phyloP scores from a whole-genome alignment of 1,139 yeast species.

The Taphrina communis region DNA sequence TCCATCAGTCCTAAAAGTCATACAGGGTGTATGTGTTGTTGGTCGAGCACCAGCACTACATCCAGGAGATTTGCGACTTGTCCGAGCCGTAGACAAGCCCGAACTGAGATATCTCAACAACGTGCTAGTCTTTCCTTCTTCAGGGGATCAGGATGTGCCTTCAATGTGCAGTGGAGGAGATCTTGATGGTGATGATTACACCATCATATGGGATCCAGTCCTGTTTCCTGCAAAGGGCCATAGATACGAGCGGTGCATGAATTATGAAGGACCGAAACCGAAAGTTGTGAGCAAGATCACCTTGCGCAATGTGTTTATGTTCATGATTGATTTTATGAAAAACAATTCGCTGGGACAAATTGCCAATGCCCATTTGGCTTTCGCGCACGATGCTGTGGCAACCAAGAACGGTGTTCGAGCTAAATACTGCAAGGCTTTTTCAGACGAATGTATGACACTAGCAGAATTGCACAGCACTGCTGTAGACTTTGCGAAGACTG shows the following conservation, averaged over 20 bases:
- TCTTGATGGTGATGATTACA: conserved; percentile 44
- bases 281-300: conserved; percentile 7
- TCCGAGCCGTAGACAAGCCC: conserved; percentile 41
- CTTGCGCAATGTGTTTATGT: conserved; percentile 32
- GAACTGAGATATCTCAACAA: conserved; percentile 38
- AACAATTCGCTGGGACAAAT: conserved; percentile 42
- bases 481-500: conserved; percentile 43
- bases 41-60: conserved; percentile 42
- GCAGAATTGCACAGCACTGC: conserved; percentile 43
- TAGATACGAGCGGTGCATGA: conserved; percentile 33
- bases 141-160: conserved; percentile 42
- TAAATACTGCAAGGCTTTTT: background rate
- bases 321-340: conserved; percentile 42
- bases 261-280: conserved; percentile 25
- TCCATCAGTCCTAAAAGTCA: conserved; percentile 23
- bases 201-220: conserved; percentile 42
- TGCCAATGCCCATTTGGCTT: conserved; percentile 42
- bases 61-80: conserved; percentile 44
- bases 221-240: conserved; percentile 42
- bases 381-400: conserved; percentile 34
- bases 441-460: conserved; percentile 35
- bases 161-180: conserved; percentile 45
- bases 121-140: conserved; percentile 42
- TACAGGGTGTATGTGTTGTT: conserved; percentile 42
- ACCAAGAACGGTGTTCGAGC: conserved; percentile 36